Percentiles rank a stretch among this genome's conserved stretches.
Evolutionary conservation across 1,284 basidiomycete species (phyloP).

Genomic region (Sanghuangporus sanghuang): DNA sequence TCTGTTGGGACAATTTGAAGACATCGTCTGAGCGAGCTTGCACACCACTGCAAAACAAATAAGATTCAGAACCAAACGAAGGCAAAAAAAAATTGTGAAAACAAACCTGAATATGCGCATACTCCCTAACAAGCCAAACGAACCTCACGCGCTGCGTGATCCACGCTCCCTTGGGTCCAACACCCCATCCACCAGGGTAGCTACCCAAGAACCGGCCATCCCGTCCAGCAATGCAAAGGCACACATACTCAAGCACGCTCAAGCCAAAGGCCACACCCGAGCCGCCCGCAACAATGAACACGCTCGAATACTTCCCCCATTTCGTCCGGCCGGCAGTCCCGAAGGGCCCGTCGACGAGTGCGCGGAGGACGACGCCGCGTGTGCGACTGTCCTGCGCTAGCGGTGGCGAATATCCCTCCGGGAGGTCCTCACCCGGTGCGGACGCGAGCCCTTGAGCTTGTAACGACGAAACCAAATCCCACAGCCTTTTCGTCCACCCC

Average conservation of each 20-base stretch:
- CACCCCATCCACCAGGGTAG: slow-evolving; percentile 37
- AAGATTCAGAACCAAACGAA: no score
- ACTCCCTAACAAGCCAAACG: slow-evolving; percentile 83
- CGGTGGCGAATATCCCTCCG: slow-evolving; percentile 30
- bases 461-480: slow-evolving; percentile 46
- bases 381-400: neutral
- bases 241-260: slow-evolving; percentile 68
- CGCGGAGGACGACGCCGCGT: slow-evolving; percentile 55
- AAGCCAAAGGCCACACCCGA: slow-evolving; percentile 78
- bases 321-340: slow-evolving; percentile 65
- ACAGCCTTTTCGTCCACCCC: slow-evolving; percentile 75
- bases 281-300: slow-evolving; percentile 74
- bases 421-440: slow-evolving; percentile 31
- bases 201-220: slow-evolving; percentile 43
- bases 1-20: slow-evolving; percentile 54
- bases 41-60: slow-evolving; percentile 74
- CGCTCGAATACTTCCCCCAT: slow-evolving; percentile 63
- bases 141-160: slow-evolving; percentile 64
- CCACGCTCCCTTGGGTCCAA: slow-evolving; percentile 34
- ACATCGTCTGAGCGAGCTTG: slow-evolving; percentile 63
- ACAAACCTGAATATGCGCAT: slow-evolving; percentile 38
- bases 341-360: slow-evolving; percentile 73
- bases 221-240: slow-evolving; percentile 53
- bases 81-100: slow-evolving; percentile 27
- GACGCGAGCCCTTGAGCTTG: slow-evolving; percentile 27